Percentiles rank a stretch among this genome's conserved stretches.
Evolutionary conservation across 441 rosid genomes (phyloP).

Genomic region (Populus hybrid): DNA sequence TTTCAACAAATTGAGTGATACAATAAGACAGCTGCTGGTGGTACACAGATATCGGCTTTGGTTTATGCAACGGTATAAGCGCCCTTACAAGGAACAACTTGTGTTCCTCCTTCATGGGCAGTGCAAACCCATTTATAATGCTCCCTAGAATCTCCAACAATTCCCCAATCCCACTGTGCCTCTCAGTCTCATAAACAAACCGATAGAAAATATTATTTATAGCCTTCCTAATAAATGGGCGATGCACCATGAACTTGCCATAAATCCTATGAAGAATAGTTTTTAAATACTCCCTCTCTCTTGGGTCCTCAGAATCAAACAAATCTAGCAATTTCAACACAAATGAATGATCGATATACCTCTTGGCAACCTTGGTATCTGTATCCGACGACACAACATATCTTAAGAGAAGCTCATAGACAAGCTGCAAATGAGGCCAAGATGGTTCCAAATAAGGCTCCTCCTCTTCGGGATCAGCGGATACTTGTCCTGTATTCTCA

Average conservation of each 20-base stretch:
- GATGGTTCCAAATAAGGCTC: conserved; percentile 79
- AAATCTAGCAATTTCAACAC: conserved; percentile 71
- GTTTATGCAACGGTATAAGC: conserved; percentile 87
- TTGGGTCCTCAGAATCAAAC: conserved; percentile 68
- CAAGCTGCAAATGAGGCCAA: conserved; percentile 90
- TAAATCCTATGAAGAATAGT: no score
- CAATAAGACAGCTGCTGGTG: conserved; percentile 92
- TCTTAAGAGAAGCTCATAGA: conserved; percentile 65
- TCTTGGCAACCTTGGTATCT: conserved; percentile 67
- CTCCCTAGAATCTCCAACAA: no score
- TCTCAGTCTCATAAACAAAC: no score
- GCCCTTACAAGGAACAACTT: conserved; percentile 84
- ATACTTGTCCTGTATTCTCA: conserved; percentile 80
- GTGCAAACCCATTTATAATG: conserved; percentile 53
- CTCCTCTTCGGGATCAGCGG: conserved; percentile 79
- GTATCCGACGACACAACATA: conserved; percentile 70
- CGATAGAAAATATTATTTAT: no score
- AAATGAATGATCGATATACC: conserved; percentile 78
- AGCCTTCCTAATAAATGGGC: no score
- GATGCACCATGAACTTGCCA: no score
- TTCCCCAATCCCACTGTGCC: no score
- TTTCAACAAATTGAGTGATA: conserved; percentile 78
- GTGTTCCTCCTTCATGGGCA: conserved; percentile 98
- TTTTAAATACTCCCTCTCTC: no score
- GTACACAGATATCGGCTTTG: conserved; percentile 62